Evolutionary conservation across 352 stramenopile species (phyloP), one percentile per base, ranked within the genome.

Genomic region (Pythium myriotylum): DNA sequence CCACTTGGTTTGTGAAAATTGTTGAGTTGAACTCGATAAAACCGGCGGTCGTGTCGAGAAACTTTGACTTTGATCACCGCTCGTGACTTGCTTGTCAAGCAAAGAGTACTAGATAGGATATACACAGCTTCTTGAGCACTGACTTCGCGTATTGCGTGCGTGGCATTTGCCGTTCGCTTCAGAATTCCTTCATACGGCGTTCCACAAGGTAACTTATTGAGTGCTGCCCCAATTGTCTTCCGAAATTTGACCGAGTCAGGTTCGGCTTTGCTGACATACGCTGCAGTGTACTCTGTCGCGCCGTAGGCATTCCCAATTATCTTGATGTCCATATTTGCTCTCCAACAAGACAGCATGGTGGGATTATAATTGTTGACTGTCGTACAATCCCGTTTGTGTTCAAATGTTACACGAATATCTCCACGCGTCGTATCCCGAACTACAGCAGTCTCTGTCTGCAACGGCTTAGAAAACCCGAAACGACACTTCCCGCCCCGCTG

Each of bases 241-340:
- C 26, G 22, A 42, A 70, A 70, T 0, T 45, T 54, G n/a, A 59
- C 67, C 43, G 64, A 55, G 22, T 71, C 64, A 0, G 64, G 57
- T 17, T 65, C 49, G 19, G 63, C 4, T 37, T 78, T 78, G 37
- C 67, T 78, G 0, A 73, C 32, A 17, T 78, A 75, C 0, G 62
- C 62, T 3, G 58, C 59, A 6, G 62, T 67, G 22, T 77, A 74
- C 7, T 74, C 66, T 1, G 58, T 59, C 3, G 54, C 66, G 5
- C 65, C 62, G 23, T 74, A 72, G 4, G 62, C 59, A 24, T 74
- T 77, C 0, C 62, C 66, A 19, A 74, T 59, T 2, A 71, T 27
- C 19, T 72, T 54, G 0, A 74, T 52, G 29, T 74, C 65, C 65
- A 73, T 76, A 27, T 76, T 73, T 16, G 64, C 65, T 2, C 65